A percentile compares a stretch with the other conserved stretches of the same genome.
phyloP scores from a whole-genome alignment of 768 basidiomycete species.

The Pluteus cervinus region DNA sequence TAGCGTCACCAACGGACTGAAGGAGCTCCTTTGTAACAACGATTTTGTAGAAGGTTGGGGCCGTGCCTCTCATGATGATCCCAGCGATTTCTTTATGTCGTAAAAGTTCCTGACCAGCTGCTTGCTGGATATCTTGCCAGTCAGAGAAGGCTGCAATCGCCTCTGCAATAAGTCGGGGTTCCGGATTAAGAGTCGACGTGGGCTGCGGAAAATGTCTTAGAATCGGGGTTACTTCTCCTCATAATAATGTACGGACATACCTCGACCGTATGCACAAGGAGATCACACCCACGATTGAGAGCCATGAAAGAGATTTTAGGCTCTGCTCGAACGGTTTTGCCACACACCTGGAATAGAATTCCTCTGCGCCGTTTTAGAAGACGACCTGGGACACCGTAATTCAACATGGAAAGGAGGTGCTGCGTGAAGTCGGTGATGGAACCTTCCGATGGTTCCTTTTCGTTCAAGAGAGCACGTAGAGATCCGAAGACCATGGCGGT shows the following conservation, averaged over 20 bases:
- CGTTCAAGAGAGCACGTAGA: not conserved
- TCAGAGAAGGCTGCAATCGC: slow-evolving; percentile 2
- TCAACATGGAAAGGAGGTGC: not conserved
- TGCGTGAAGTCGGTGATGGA: slow-evolving; percentile 1
- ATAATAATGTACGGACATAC: not conserved
- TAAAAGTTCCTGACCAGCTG: not conserved
- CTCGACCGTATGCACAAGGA: slow-evolving; percentile 1
- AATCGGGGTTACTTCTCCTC: no score
- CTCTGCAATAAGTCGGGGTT: slow-evolving; percentile 3
- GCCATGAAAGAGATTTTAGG: not conserved
- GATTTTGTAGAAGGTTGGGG: slow-evolving; percentile 3
- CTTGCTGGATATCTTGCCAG: not conserved
- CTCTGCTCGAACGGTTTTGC: not conserved
- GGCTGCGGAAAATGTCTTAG: no score
- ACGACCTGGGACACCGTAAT: not conserved
- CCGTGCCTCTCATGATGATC: slow-evolving; percentile 1
- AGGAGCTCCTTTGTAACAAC: slow-evolving; percentile 4
- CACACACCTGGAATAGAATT: no score
- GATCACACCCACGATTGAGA: not conserved
- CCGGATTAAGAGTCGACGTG: no score
- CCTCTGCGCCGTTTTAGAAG: not conserved
- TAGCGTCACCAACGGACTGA: slow-evolving; percentile 1
- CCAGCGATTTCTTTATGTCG: not conserved
- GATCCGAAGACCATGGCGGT: not conserved
- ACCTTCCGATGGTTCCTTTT: not conserved